Conservation (phyloP, 2,329 filamentous ascomycete genomes). For the Rosellinia necatrix region DNA sequence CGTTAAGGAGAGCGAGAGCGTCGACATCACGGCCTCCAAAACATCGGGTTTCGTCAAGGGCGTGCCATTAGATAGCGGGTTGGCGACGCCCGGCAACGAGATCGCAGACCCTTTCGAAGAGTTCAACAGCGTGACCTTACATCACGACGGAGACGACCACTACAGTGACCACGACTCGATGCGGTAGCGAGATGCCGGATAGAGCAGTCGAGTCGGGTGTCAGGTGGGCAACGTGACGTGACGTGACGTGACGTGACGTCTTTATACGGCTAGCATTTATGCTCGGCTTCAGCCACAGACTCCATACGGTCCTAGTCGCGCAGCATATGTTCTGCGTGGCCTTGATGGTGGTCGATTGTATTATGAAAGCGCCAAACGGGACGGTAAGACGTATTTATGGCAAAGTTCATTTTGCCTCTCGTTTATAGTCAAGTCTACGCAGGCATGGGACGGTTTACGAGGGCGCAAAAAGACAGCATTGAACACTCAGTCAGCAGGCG, state of each 20-base stretch:
- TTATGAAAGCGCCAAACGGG: slow-evolving; percentile 24
- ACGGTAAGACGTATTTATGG: slow-evolving; percentile 23
- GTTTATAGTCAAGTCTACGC: slow-evolving; percentile 26
- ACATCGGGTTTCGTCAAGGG: slow-evolving; percentile 64
- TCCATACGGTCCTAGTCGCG: slow-evolving; percentile 2
- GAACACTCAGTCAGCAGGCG: slow-evolving; percentile 33
- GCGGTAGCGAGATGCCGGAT: slow-evolving; percentile 16
- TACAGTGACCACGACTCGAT: slow-evolving; percentile 45
- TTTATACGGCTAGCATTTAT: slow-evolving; percentile 5
- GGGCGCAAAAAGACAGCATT: slow-evolving; percentile 30
- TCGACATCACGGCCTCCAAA: slow-evolving; percentile 74
- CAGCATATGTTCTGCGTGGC: slow-evolving; percentile 1
- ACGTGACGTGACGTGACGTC: no score
- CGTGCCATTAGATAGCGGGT: slow-evolving; percentile 82
- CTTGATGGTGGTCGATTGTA: slow-evolving; percentile 27
- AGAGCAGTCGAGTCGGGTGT: background rate
- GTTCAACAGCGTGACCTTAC: slow-evolving; percentile 96
- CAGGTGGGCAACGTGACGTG: no score
- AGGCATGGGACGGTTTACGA: slow-evolving; percentile 29
- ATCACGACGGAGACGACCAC: slow-evolving; percentile 87
- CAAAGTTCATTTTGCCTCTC: slow-evolving; percentile 24
- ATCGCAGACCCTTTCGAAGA: slow-evolving; percentile 91
- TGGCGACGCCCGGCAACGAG: slow-evolving; percentile 84
- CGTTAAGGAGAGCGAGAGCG: slow-evolving; percentile 95
- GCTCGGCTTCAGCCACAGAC: slow-evolving; percentile 17